Evolutionary conservation across 108 stramenopile species (phyloP).

Genomic region (Pseudonitzschia pungens): DNA sequence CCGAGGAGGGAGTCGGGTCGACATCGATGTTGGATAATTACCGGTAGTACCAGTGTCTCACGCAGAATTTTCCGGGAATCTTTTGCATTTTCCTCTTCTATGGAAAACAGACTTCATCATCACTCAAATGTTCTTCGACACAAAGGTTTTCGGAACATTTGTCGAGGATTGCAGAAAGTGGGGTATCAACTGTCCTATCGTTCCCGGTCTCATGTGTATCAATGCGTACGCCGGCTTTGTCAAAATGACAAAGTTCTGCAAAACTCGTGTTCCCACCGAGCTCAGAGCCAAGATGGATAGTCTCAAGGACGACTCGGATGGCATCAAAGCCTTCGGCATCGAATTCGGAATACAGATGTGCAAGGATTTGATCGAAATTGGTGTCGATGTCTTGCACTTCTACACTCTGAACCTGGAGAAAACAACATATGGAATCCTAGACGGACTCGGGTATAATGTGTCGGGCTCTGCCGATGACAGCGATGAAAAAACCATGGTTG

Average conservation of each 20-base stretch:
- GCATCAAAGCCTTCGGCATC: conserved; percentile 90
- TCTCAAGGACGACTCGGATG: conserved; percentile 88
- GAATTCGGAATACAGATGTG: conserved; percentile 92
- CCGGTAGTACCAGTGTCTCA: background rate
- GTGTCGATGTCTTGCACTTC: conserved; percentile 92
- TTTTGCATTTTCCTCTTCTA: conserved; percentile 1
- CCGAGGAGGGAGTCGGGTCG: background rate
- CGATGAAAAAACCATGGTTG: conserved; percentile 82
- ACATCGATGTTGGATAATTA: background rate
- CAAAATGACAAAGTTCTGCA: conserved; percentile 99
- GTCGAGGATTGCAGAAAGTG: conserved; percentile 87
- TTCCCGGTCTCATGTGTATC: conserved; percentile 99
- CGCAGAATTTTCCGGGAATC: too few relatives aligned
- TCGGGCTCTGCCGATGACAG: conserved; percentile 66
- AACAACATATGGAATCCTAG: conserved; percentile 91
- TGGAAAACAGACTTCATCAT: conserved; percentile 84
- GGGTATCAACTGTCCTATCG: conserved; percentile 93
- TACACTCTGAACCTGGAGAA: conserved; percentile 98
- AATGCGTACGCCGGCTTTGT: conserved; percentile 95
- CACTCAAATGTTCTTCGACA: conserved; percentile 99
- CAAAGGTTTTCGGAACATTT: conserved; percentile 88
- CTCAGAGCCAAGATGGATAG: conserved; percentile 83
- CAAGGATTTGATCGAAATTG: conserved; percentile 69
- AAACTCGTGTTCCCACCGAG: conserved; percentile 92
- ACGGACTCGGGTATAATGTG: conserved; percentile 63